Evolutionary conservation across 768 basidiomycete species (phyloP), one percentile per base, ranked within the genome.

Genomic region (Lentinus tigrinus): DNA sequence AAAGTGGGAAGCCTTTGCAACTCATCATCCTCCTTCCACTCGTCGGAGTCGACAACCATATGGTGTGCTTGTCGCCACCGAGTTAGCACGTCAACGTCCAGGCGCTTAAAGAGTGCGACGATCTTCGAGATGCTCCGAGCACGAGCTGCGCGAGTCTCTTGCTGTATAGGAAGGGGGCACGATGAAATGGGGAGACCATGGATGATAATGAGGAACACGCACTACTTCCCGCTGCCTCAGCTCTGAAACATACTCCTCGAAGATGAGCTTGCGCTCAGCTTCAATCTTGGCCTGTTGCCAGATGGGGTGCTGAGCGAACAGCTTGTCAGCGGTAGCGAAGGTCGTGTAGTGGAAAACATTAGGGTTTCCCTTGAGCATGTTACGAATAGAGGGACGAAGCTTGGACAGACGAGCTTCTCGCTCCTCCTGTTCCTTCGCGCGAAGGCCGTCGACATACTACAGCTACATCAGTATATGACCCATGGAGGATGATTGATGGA

Each of bases 261-360:
- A 95, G 56, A 99, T 85, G 47, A 89, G 78, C 66, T 77, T 86
- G 58, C 95, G 79, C 75, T 99, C 97, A 5, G 89, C 81, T 70
- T 93, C 92, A 31, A 94, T 78, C 67, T 84, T 85, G 17, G 89
- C 88, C 68, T 92, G 89, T 62, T 88, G 85, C 97, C 97, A 99
- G 62, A 93, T 89, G 36, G 91, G 89, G 68, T 96, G 91, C 72
- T 88, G 84, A 4, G 85, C 78, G 68, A 98, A 96, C 57, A 91
- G 81, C 70, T 81, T 87, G 73, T 95, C 91, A 57, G 92, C 94
- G 48, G 93, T 95, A 28, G 83, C 74, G 74, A 95, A 96, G 2
- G 94, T 95, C 46, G 91, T 89, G 70, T 95, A 97, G 68, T 93
- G 87, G 75, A 92, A 92, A 51, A 97, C 91, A 64, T 88, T 88